Base-by-base conservation (phyloP, 495 filamentous ascomycete genomes). In the Daldinia loculata region DNA sequence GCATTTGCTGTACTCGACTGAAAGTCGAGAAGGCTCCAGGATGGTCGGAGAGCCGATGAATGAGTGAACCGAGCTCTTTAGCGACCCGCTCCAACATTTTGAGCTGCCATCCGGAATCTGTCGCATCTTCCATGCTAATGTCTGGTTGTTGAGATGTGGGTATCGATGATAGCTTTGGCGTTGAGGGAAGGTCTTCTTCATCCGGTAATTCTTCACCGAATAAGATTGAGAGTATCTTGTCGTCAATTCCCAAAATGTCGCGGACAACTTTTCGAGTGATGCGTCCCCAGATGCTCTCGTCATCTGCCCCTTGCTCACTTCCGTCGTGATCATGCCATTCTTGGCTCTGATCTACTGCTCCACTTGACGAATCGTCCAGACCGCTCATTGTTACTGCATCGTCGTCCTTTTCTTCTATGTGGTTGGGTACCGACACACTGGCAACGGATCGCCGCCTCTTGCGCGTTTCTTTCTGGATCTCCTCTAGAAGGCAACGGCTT, bases 171-270 rank as follows among this genome's bases (percentile, higher is more conserved):
- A 72, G 78, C 64, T 78, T 79, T 53, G 78, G 79, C 39, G 80
- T 83, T 14, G 80, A 81, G 12, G 81, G 82, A 7, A 82, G 66
- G 45, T 82, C 78, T 67, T 80, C 77, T 26, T 91, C 88, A 30
- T 84, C 83, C 8, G 91, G 89, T 30, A 98, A 80, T 11, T 87
- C 83, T 80, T 97, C 95, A 2, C 95, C 95, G 64, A 98, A 93
- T 5, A 98, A 88, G 26, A 97, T 88, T 2, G 90, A 91, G 6
- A 98, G 87, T 32, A 95, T 80, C 38, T 86, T 84, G 66, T 97
- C 93, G 68, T 98, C 94, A 57, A 98, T 93, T 3, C 96, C 94
- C 76, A 99, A 90, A 45, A 99, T 79, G 77, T 97, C 94, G 24
- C 88, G 87, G 52, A 99, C 94, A 17, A 98, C 90, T 73, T 90